Evolutionary conservation across 345 rosid genomes (phyloP).

Genomic region (Eucalyptus brandiana): DNA sequence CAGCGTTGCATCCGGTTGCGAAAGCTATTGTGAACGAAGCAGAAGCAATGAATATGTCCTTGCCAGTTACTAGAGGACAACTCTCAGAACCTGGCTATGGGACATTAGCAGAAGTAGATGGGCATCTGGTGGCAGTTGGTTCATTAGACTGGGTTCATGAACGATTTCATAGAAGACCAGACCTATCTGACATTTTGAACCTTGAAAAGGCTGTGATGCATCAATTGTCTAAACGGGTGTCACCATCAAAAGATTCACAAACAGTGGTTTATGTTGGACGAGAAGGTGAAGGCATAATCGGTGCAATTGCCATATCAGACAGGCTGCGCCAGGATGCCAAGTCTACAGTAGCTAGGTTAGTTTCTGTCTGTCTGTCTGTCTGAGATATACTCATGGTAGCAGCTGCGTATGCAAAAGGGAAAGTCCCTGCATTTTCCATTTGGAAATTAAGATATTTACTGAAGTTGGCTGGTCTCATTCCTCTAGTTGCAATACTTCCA

Average conservation of each 20-base stretch:
- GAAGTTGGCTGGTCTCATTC: neutral
- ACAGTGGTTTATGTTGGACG: conserved; percentile 81
- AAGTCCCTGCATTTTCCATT: neutral
- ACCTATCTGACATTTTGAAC: conserved; percentile 22
- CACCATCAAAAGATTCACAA: conserved; percentile 52
- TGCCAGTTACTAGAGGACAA: conserved; percentile 80
- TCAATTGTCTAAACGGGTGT: conserved; percentile 18
- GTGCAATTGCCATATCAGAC: conserved; percentile 82
- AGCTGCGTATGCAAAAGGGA: neutral
- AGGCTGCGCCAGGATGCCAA: conserved; percentile 72
- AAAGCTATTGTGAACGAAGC: conserved; percentile 71
- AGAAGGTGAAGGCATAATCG: conserved; percentile 82
- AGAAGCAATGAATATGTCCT: conserved; percentile 37
- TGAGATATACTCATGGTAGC: neutral
- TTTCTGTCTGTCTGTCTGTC: neutral
- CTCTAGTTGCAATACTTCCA: neutral
- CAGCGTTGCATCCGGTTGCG: conserved; percentile 87
- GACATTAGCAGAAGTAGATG: conserved; percentile 86
- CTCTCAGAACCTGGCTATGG: conserved; percentile 91
- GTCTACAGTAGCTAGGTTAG: conserved; percentile 63
- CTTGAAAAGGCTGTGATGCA: conserved; percentile 31
- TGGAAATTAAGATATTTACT: neutral
- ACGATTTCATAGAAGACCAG: conserved; percentile 46
- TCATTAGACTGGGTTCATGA: conserved; percentile 67
- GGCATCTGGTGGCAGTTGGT: conserved; percentile 84